Base-by-base conservation (phyloP, 1,284 basidiomycete species). In the Ceratobasidium sp. region DNA sequence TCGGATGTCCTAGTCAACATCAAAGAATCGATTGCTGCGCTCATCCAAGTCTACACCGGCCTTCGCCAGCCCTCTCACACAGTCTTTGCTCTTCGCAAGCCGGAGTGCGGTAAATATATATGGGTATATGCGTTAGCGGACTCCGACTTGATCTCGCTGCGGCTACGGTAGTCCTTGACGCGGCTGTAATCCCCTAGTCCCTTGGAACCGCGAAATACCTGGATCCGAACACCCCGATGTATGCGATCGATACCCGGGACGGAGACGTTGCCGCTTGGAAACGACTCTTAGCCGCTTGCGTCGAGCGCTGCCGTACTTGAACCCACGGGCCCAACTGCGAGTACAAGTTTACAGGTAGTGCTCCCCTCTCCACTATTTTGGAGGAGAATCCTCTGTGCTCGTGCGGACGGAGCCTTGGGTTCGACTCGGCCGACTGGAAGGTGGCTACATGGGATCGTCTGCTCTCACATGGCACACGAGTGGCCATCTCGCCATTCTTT, bases 71-170 rank as follows among this genome's bases (percentile, higher is more conserved):
- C 52, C 1, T 33, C 50, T 0, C 41, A 30, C 7, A 52, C 23
- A 6, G 23, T 54, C 3, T 71, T 71, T 60, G 69, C 33, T 5
- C 23, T 71, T 14, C 16, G 23, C 27, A 55, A 71, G 18, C 35
- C 69, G 2, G 41, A 20, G 2, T 23, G 14, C 54, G 69, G 69
- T 6, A n/a, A n/a, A 57, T 44, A 10, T 57, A 41, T 30, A 35
- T 59, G 18, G 35, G 23, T 55, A 59, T 71, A 27, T 71, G 54
- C 44, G 54, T 48, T 5, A 23, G 10, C 10, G 55, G 69, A 18
- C 69, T 71, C 23, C 69, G 69, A 18, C 69, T 71, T 3, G 69
- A 71, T 23, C 69, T 71, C 3, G 18, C 50, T 20, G 69, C 52
- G 7, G 69, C 54, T 7, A 71, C 33, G 6, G 52, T 55, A 23